phyloP scores from a whole-genome alignment of 2,329 filamentous ascomycete species.

The Cercospora sp. region DNA sequence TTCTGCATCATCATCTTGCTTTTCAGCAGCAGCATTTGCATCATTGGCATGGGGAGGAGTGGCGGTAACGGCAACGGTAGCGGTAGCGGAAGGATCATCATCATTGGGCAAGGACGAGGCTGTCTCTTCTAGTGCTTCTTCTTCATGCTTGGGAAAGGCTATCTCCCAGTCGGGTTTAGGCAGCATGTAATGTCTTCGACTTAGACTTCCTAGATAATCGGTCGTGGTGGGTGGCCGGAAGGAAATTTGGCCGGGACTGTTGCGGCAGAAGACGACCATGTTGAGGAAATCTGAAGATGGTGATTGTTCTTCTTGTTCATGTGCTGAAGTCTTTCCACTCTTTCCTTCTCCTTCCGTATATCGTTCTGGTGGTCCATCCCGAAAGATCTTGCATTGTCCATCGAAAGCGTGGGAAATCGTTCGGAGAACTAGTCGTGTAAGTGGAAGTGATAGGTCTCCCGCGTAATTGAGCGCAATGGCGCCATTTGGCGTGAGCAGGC shows the following conservation, averaged over 20 bases:
- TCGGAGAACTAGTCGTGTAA: conserved; percentile 74
- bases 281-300: conserved; percentile 71
- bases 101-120: neutral
- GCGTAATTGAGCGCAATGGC: conserved; percentile 96
- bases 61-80: neutral
- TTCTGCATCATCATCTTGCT: neutral
- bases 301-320: neutral
- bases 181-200: conserved; percentile 67
- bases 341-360: neutral
- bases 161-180: conserved; percentile 70
- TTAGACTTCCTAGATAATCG: conserved; percentile 61
- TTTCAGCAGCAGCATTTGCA: neutral
- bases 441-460: conserved; percentile 76
- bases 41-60: neutral
- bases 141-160: conserved; percentile 24
- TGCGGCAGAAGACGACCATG: conserved; percentile 92
- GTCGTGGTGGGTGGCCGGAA: conserved; percentile 5
- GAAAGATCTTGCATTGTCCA: conserved; percentile 79
- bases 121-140: conserved; percentile 3
- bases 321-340: neutral
- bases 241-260: conserved; percentile 47
- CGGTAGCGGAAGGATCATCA: conserved; percentile 30
- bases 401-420: conserved; percentile 83
- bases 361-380: conserved; percentile 62
- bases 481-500: conserved; percentile 69